Evolutionary conservation across 129 eudicot species (phyloP).

Genomic region (Ambrosia trifida): DNA sequence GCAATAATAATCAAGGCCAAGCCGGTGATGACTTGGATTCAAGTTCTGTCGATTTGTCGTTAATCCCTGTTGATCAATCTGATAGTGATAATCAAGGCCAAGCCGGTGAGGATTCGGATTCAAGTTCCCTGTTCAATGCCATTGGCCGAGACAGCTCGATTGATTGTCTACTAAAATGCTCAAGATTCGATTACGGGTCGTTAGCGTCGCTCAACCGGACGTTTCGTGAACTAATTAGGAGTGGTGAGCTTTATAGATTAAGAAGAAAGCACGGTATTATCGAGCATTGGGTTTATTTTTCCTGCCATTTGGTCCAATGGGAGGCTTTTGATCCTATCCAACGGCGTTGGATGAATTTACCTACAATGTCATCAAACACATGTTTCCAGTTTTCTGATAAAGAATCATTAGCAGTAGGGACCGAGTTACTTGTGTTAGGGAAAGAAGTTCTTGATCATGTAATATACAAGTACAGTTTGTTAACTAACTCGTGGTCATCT

Average conservation of each 20-base stretch:
- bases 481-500: conserved; percentile 71
- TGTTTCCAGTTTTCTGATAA: conserved; percentile 72
- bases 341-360: conserved; percentile 72
- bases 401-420: conserved; percentile 84
- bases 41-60: conserved; percentile 40
- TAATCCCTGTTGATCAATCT: conserved; percentile 37
- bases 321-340: conserved; percentile 82
- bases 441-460: conserved; percentile 50
- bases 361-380: conserved; percentile 59
- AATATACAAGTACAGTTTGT: conserved; percentile 61
- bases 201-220: conserved; percentile 65
- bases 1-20: conserved; percentile 22
- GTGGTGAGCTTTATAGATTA: conserved; percentile 63
- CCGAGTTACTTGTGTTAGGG: conserved; percentile 82
- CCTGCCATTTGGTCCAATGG: conserved; percentile 81
- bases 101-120: conserved; percentile 40
- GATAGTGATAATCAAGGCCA: conserved; percentile 22
- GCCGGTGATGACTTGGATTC: conserved; percentile 25
- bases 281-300: conserved; percentile 93
- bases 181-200: conserved; percentile 70
- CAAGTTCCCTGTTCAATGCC: conserved; percentile 56
- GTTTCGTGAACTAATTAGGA: conserved; percentile 60
- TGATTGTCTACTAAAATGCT: conserved; percentile 61
- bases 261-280: conserved; percentile 48
- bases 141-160: conserved; percentile 77